Evolutionary conservation across 2,329 filamentous ascomycete genomes (phyloP).

Genomic region (Blastomyces percursus): DNA sequence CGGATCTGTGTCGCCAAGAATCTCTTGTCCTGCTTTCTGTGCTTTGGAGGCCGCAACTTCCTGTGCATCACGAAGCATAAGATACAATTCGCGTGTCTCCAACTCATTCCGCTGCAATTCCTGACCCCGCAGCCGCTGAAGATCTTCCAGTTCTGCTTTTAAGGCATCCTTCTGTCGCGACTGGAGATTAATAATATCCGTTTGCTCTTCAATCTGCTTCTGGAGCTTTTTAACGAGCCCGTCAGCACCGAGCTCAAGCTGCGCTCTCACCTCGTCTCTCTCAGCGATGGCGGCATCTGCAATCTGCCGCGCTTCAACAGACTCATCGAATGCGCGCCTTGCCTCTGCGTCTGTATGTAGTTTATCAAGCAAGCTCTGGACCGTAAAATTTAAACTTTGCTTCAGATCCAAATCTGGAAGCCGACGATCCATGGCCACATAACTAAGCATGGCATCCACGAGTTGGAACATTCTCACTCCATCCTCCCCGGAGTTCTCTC

Average conservation of each 20-base stretch:
- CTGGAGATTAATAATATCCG: slow-evolving; percentile 81
- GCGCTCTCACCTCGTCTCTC: slow-evolving; percentile 83
- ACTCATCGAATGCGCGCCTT: slow-evolving; percentile 81
- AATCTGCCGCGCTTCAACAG: slow-evolving; percentile 78
- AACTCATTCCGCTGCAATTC: slow-evolving; percentile 91
- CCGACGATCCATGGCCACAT: slow-evolving; percentile 94
- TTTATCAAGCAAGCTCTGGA: slow-evolving; percentile 89
- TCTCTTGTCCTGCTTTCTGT: slow-evolving; percentile 43
- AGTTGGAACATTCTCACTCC: slow-evolving; percentile 92
- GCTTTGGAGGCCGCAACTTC: slow-evolving; percentile 87
- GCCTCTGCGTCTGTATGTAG: slow-evolving; percentile 95
- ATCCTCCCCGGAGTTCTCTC: slow-evolving; percentile 85
- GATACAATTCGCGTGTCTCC: slow-evolving; percentile 89
- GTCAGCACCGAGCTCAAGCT: slow-evolving; percentile 83
- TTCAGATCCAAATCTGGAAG: slow-evolving; percentile 96
- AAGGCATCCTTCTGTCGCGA: slow-evolving; percentile 73
- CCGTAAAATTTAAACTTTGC: slow-evolving; percentile 93
- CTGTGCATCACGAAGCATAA: slow-evolving; percentile 96
- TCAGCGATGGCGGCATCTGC: slow-evolving; percentile 94
- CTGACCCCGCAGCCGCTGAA: slow-evolving; percentile 75
- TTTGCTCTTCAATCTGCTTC: slow-evolving; percentile 86
- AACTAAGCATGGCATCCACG: slow-evolving; percentile 97
- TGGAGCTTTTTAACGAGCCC: slow-evolving; percentile 87
- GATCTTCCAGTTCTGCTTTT: slow-evolving; percentile 77
- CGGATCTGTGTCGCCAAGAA: slow-evolving; percentile 53